Percentiles rank a stretch among this genome's conserved stretches.
phyloP scores from a whole-genome alignment of 805 yeast species.

The Hanseniaspora valbyensis region DNA sequence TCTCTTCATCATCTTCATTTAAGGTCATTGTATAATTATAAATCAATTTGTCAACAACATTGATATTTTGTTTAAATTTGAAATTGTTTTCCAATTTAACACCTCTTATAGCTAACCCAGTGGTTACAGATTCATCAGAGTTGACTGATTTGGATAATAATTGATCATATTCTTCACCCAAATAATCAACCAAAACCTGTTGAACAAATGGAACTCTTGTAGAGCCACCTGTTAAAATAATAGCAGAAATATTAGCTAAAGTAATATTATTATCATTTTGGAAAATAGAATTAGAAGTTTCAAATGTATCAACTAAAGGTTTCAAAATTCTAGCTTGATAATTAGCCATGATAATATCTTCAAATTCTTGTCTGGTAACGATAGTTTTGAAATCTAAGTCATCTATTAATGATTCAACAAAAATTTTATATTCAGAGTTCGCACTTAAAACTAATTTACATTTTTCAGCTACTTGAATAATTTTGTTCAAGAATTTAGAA shows the following conservation, averaged over 20 bases:
- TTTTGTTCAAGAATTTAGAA: conserved; percentile 52
- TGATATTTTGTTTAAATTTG: conserved; percentile 47
- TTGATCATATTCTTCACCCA: conserved; percentile 39
- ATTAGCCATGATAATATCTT: conserved; percentile 24
- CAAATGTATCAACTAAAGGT: conserved; percentile 38
- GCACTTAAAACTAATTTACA: conserved; percentile 82
- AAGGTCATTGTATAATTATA: conserved; percentile 39
- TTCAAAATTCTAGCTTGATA: conserved; percentile 29
- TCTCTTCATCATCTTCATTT: conserved; percentile 22
- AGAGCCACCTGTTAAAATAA: conserved; percentile 82
- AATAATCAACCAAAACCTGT: conserved; percentile 40
- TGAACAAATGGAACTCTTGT: conserved; percentile 84
- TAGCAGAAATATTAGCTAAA: conserved; percentile 42
- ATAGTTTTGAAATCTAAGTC: conserved; percentile 63
- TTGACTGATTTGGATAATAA: conserved; percentile 71
- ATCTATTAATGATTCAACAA: conserved; percentile 61
- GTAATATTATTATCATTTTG: conserved; percentile 11
- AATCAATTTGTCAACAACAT: conserved; percentile 45
- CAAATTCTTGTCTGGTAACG: conserved; percentile 75
- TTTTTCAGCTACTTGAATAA: conserved; percentile 77
- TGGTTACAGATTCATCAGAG: conserved; percentile 89
- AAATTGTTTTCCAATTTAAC: conserved; percentile 59
- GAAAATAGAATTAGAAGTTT: conserved; percentile 48
- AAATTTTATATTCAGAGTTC: conserved; percentile 64
- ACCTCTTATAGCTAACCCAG: conserved; percentile 82